phyloP scores from a whole-genome alignment of 1,139 yeast genomes.

The Yamadazyma atmosphaerica region DNA sequence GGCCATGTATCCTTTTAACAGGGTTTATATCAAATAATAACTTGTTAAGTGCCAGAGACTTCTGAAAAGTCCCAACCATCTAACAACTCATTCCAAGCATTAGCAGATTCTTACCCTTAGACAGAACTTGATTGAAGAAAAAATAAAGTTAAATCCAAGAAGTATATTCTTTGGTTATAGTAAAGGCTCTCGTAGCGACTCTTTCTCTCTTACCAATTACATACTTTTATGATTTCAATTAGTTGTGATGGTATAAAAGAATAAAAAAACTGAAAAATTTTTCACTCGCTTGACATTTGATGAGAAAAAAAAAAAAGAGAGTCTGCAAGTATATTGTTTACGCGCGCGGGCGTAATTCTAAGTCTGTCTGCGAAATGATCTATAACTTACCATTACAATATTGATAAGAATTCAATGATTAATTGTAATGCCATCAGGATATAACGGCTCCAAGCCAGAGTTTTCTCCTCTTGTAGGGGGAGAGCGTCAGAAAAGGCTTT shows the following conservation, averaged over 20 bases:
- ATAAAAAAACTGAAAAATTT: slow-evolving; percentile 4
- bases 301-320: too few relatives aligned
- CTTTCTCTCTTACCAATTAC: neutral
- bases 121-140: slow-evolving; percentile 2
- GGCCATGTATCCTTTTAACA: neutral
- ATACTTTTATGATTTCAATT: slow-evolving; percentile 3
- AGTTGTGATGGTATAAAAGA: neutral
- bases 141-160: too few relatives aligned
- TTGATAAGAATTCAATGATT: too few relatives aligned
- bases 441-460: too few relatives aligned
- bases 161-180: too few relatives aligned
- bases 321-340: slow-evolving; percentile 2
- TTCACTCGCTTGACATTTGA: too few relatives aligned
- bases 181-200: neutral
- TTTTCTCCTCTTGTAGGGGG: too few relatives aligned
- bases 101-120: slow-evolving; percentile 17
- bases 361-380: neutral
- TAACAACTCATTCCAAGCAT: slow-evolving; percentile 18
- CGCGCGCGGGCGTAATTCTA: slow-evolving; percentile 5
- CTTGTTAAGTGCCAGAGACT: slow-evolving; percentile 2
- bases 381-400: too few relatives aligned
- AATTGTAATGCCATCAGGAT: neutral
- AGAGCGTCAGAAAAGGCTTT: slow-evolving; percentile 15
- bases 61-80: neutral
- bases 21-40: slow-evolving; percentile 1